Percentiles rank a stretch among this genome's conserved stretches.
Evolutionary conservation across 371 early-diverging fungal genomes (phyloP).

Genomic region (Mucor sp.): DNA sequence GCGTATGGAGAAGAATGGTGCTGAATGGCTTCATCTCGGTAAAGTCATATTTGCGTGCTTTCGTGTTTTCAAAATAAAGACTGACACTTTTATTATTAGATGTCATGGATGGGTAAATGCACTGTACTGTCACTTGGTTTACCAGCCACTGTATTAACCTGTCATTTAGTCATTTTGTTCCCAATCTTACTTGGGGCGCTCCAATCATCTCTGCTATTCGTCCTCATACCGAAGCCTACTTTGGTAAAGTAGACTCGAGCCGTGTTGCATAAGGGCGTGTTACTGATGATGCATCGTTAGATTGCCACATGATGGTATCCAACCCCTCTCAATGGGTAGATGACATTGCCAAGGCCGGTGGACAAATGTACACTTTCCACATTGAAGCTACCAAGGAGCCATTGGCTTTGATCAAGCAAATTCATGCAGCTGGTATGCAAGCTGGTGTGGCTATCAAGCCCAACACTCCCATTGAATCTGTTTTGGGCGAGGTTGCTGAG

Average conservation of each 20-base stretch:
- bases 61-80: not conserved
- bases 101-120: slow-evolving; percentile 80
- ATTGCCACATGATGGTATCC: slow-evolving; percentile 98
- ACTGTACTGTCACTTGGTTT: not conserved
- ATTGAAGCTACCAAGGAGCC: slow-evolving; percentile 89
- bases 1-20: slow-evolving; percentile 86
- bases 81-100: slow-evolving; percentile 42
- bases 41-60: slow-evolving; percentile 7
- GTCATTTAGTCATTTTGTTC: slow-evolving; percentile 90
- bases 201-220: slow-evolving; percentile 90
- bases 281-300: slow-evolving; percentile 36
- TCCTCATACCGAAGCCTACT: slow-evolving; percentile 87
- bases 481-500: slow-evolving; percentile 65
- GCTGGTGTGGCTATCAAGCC: slow-evolving; percentile 97
- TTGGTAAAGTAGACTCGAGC: slow-evolving; percentile 55
- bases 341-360: slow-evolving; percentile 95
- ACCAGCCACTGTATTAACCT: not conserved
- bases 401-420: slow-evolving; percentile 71
- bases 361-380: slow-evolving; percentile 91
- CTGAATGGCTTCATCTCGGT: slow-evolving; percentile 97
- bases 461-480: slow-evolving; percentile 79
- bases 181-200: slow-evolving; percentile 96
- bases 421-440: slow-evolving; percentile 88
- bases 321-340: slow-evolving; percentile 94
- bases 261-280: not conserved